These are phyloP conservation scores for Prunus salicina DNA, from an alignment of 306 rosid species.

Conservation along the genomic window DNA sequence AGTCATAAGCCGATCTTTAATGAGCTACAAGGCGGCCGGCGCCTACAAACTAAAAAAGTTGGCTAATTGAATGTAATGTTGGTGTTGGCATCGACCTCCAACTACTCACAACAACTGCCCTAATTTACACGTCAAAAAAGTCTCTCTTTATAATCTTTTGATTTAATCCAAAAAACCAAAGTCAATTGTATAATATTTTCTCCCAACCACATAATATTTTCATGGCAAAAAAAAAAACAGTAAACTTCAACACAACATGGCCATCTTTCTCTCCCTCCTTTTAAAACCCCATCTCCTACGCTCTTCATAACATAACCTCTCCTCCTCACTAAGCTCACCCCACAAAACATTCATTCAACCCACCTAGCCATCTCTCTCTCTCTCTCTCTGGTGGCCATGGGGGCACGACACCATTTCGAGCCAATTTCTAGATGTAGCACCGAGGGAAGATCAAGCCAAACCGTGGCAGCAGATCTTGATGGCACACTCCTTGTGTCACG, in stretches of 20 bases:
- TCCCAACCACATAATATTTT: conserved; percentile 24
- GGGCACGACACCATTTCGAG: conserved; percentile 47
- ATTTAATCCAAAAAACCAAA: no score
- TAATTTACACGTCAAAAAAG: conserved; percentile 13
- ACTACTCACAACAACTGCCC: conserved; percentile 59
- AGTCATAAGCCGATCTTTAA: conserved; percentile 12
- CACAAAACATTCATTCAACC: not conserved
- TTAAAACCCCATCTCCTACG: conserved; percentile 40
- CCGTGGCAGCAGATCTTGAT: conserved; percentile 77
- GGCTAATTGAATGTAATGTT: conserved; percentile 69
- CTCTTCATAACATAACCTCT: conserved; percentile 15
- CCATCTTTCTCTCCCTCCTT: conserved; percentile 32
- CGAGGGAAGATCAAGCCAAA: conserved; percentile 57
- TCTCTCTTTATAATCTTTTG: not conserved
- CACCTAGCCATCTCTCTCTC: not conserved
- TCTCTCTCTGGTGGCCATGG: conserved; percentile 35
- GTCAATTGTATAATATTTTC: not conserved
- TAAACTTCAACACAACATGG: not conserved
- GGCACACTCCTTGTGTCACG: conserved; percentile 73
- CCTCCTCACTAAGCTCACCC: conserved; percentile 4
- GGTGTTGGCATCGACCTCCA: conserved; percentile 44
- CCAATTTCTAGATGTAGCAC: conserved; percentile 66
- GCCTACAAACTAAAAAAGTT: conserved; percentile 46
- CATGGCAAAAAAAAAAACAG: conserved; percentile 2
- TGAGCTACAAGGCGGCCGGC: conserved; percentile 29